phyloP scores from a whole-genome alignment of 306 rosid genomes.

The Medicago ruthenica region DNA sequence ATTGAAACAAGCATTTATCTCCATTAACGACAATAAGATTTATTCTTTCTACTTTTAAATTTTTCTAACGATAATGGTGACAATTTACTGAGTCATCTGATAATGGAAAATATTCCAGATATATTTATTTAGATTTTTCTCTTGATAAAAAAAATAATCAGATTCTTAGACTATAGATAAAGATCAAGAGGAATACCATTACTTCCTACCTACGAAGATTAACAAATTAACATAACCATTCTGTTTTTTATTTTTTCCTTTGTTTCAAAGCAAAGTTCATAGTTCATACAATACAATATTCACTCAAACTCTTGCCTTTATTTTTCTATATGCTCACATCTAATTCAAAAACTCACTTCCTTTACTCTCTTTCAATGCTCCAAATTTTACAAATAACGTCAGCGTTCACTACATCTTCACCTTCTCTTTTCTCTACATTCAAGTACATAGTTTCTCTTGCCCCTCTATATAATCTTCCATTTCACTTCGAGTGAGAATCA shows the following conservation, averaged over 20 bases:
- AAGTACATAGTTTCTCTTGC: constrained; percentile 10
- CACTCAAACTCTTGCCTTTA: background rate
- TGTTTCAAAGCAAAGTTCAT: background rate
- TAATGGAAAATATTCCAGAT: background rate
- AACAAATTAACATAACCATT: background rate
- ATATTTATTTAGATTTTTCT: background rate
- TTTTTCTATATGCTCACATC: constrained; percentile 22
- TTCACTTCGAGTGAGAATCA: constrained; percentile 55
- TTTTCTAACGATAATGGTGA: background rate
- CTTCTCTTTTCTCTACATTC: background rate
- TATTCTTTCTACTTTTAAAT: background rate
- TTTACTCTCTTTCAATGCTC: background rate
- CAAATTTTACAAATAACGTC: background rate
- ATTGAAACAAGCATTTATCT: constrained; percentile 22
- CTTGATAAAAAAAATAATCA: background rate
- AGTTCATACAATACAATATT: background rate
- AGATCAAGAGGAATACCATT: background rate
- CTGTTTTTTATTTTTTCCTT: no score
- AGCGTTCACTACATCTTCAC: background rate
- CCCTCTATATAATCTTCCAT: constrained; percentile 16
- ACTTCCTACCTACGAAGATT: background rate
- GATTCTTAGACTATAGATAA: constrained; percentile 4
- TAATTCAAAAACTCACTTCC: background rate
- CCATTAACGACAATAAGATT: background rate
- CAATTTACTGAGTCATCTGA: background rate